Evolutionary conservation across 2,329 filamentous ascomycete genomes (phyloP).

Genomic region (Beauveria australis): DNA sequence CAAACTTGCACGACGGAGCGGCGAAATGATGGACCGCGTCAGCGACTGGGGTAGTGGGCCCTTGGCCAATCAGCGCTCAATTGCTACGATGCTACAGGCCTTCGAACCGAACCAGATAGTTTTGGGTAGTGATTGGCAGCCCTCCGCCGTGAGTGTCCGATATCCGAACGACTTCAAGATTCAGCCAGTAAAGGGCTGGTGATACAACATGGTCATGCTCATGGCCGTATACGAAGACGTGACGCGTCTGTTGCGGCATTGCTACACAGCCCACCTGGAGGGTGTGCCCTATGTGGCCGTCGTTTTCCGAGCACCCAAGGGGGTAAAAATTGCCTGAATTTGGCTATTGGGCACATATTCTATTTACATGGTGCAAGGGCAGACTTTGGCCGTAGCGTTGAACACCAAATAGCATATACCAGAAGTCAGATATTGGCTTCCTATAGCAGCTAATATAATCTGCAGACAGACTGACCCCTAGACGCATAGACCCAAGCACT

Average conservation of each 20-base stretch:
- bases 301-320: not conserved
- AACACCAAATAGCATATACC: not conserved
- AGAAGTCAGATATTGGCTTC: not conserved
- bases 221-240: not conserved
- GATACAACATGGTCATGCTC: not conserved
- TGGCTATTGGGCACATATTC: not conserved
- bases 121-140: constrained; percentile 2
- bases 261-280: not conserved
- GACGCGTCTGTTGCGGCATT: not conserved
- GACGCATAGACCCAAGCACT: too few relatives aligned
- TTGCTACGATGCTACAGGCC: not conserved
- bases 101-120: not conserved
- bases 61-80: not conserved
- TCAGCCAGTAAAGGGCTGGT: not conserved
- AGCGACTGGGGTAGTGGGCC: not conserved
- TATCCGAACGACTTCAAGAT: not conserved
- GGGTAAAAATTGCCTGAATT: not conserved
- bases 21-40: not conserved
- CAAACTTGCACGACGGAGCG: not conserved
- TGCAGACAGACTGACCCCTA: not conserved
- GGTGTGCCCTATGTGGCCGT: not conserved
- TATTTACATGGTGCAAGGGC: not conserved
- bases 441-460: not conserved
- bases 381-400: not conserved
- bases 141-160: not conserved